Evolutionary conservation across 2,329 filamentous ascomycete species (phyloP).

Genomic region (Hypoxylon sp.): DNA sequence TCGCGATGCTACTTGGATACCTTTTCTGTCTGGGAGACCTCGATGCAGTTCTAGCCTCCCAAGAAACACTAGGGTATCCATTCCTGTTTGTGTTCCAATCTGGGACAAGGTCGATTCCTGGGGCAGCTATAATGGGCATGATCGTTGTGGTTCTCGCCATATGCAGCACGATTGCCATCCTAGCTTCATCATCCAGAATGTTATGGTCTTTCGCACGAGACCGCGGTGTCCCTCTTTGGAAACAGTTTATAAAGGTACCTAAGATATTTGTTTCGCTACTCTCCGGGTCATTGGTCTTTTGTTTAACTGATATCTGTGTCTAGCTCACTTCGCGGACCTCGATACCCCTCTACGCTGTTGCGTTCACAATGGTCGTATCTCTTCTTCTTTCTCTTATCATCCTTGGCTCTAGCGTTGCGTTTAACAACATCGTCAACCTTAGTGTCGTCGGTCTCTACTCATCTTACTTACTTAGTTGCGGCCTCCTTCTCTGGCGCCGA

Average conservation of each 20-base stretch:
- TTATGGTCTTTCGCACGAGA: constrained; percentile 49
- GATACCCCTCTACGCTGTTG: constrained; percentile 29
- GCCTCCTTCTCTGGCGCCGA: constrained; percentile 60
- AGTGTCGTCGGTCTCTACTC: constrained; percentile 57
- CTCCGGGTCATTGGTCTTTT: not conserved
- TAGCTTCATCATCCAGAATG: constrained; percentile 44
- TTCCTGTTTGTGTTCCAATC: constrained; percentile 16
- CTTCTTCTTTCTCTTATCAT: constrained; percentile 32
- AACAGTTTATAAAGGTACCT: constrained; percentile 26
- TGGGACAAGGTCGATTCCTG: constrained; percentile 3
- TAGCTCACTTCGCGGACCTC: constrained; percentile 26
- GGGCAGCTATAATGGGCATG: constrained; percentile 23
- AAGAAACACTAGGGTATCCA: constrained; percentile 7
- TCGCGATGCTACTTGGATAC: constrained; percentile 31
- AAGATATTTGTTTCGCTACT: not conserved
- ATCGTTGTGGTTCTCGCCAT: constrained; percentile 22
- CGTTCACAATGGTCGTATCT: constrained; percentile 25
- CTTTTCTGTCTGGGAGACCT: constrained; percentile 35
- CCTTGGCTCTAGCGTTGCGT: constrained; percentile 32
- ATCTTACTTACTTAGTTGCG: constrained; percentile 59
- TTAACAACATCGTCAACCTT: constrained; percentile 30
- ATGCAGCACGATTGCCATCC: constrained; percentile 8
- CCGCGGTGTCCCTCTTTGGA: constrained; percentile 34
- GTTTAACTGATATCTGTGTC: not conserved
- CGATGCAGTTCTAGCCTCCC: constrained; percentile 18